Percentiles rank a stretch among this genome's conserved stretches.
These are phyloP conservation scores for Nephelium lappaceum DNA, from an alignment of 345 rosid genomes.

Conservation along the genomic window DNA sequence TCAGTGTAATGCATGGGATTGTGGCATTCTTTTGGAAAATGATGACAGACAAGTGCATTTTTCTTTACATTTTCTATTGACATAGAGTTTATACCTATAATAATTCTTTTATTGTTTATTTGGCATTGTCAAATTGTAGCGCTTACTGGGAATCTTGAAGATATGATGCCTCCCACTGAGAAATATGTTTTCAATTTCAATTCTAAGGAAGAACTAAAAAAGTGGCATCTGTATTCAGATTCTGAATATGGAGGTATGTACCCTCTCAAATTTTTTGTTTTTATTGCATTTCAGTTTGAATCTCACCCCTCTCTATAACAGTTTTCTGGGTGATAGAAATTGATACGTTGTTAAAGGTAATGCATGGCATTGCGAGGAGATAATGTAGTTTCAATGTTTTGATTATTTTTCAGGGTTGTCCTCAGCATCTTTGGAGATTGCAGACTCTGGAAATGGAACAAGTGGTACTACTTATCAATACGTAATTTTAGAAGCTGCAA, in stretches of 20 bases:
- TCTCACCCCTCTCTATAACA: neutral
- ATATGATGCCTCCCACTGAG: constrained; percentile 80
- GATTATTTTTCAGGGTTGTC: constrained; percentile 62
- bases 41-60: neutral
- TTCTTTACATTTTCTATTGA: neutral
- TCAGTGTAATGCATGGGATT: neutral
- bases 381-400: neutral
- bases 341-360: neutral
- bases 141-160: constrained; percentile 84
- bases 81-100: neutral
- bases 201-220: constrained; percentile 76
- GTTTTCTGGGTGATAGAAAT: neutral
- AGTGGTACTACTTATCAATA: constrained; percentile 38
- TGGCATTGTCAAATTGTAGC: constrained; percentile 43
- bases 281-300: neutral
- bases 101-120: constrained; percentile 9
- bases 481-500: neutral
- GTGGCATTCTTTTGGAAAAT: neutral
- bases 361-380: neutral
- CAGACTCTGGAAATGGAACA: constrained; percentile 50
- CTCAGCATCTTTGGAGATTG: constrained; percentile 82
- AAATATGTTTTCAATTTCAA: constrained; percentile 67
- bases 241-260: constrained; percentile 87
- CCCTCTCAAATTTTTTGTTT: constrained; percentile 6
- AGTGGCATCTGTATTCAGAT: constrained; percentile 94